Evolutionary conservation across 176 grass and related monocot genomes (phyloP), one percentile per base, ranked within the genome.

Genomic region (Eleusine indica): DNA sequence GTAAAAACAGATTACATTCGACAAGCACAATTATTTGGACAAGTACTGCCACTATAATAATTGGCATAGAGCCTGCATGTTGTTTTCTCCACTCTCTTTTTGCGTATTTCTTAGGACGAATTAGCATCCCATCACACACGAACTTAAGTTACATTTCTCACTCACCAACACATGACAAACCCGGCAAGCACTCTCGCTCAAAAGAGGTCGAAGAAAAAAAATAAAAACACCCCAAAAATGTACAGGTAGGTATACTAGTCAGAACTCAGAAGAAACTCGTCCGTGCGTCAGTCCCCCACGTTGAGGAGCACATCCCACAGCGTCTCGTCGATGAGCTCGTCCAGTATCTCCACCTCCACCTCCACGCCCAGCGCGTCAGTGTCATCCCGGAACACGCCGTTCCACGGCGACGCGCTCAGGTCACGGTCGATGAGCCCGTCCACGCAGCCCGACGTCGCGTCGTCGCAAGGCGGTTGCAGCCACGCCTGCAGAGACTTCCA

Each of bases 401-500:
- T 78, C 97, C 97, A 99, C 62, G 91, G 22, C 17, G 44, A 86
- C 75, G 53, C 53, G 63, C 83, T 90, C 68, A 99, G 74, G 79
- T 99, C 97, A 39, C 73, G 77, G n/a, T 46, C 84, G 63, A 96
- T 93, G 69, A 99, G 84, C 71, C 39, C 73, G 72, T 94, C 94
- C 39, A 90, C 73, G 13, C 90, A 90, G 79, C 35, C 48, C 37
- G 83, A 28, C 57, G 40, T 68, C 38, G 7, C 0, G 9, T 73
- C 85, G 35, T n/a, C n/a, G n/a, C 66, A 21, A 5, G 73, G 64
- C 1, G 83, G 77, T 6, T 86, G 71, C 17, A 79, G 49, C 44
- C 40, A 80, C 60, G 18, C 76, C 68, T 91, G 73, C 4, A 97
- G 87, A 37, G 76, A 42, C 4, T 48, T 75, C 77, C 92, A 94